Base-by-base conservation (phyloP, 352 stramenopile genomes). In the Phytophthora niederhauseri region DNA sequence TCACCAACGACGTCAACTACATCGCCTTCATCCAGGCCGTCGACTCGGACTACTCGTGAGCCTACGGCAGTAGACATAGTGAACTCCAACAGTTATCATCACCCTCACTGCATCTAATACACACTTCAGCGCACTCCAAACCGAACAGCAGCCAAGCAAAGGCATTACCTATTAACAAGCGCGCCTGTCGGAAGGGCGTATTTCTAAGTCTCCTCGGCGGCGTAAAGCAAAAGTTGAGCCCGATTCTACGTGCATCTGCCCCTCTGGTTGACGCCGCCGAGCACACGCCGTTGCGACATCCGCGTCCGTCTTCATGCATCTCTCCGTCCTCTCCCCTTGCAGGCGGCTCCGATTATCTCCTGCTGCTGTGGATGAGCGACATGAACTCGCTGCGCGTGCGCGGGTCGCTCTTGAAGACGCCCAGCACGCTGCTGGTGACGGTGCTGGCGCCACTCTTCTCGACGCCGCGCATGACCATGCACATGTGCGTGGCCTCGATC, bases 401-500 rank as follows among this genome's bases (percentile, higher is more conserved):
- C 49, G 87, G 84, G 81, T 99, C 96, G 20, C 78, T 95, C 82
- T 99, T 94, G 82, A 99, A 99, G 80, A 89, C 97, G 26, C 98
- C 98, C 19, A 98, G 83, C 24, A 99, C 93, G 54, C 92, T 98
- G 76, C 92, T 99, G 4, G 98, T 99, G 52, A 99, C 89, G 0
- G 98, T 99, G 24, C 84, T 97, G 11, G 97, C 90, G 6, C 95
- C 95, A 30, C 95, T 96, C 77, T 99, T 99, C 76, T 99, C 94
- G 4, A 99, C 98, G 49, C 98, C 98, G 31, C 98, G 90, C 97
- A 99, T 99, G 38, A 98, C 91, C 98, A 99, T 99, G 82, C 98
- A 99, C 93, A 99, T 99, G 85, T 99, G 98, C 36, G 88, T 97
- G 38, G 96, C 95, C 78, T 99, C 98, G 57, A 99, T 95, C 60